Conservation (phyloP, 768 basidiomycete genomes). For the Collybia mongolica region DNA sequence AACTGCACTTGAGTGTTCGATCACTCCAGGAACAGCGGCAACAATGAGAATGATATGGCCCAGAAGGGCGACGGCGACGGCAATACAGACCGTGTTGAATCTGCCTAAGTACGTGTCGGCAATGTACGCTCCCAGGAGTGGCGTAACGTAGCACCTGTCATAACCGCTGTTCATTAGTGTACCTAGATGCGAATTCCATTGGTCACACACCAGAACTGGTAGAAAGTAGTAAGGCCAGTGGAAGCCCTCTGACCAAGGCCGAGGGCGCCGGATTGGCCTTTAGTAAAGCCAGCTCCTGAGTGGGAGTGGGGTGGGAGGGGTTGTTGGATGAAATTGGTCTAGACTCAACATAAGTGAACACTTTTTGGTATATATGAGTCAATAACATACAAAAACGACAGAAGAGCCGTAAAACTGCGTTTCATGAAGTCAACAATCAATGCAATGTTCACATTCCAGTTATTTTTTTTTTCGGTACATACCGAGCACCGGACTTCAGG, state of each 20-base stretch:
- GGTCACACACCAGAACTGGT: constrained; percentile 58
- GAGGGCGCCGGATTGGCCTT: constrained; percentile 67
- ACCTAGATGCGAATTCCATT: not conserved
- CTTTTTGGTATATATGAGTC: not conserved
- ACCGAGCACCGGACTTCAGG: too few relatives aligned
- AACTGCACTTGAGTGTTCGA: constrained; percentile 48
- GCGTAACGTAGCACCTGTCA: constrained; percentile 61
- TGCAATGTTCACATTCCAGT: too few relatives aligned
- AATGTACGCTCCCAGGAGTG: constrained; percentile 68
- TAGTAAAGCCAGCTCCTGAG: constrained; percentile 57
- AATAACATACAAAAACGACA: constrained; percentile 46
- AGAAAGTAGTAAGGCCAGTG: constrained; percentile 71
- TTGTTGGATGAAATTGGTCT: constrained; percentile 79
- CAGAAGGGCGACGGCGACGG: constrained; percentile 55
- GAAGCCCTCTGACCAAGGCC: constrained; percentile 67
- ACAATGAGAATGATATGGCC: constrained; percentile 68
- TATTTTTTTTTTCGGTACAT: too few relatives aligned
- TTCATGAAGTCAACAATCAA: not conserved
- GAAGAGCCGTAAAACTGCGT: constrained; percentile 41
- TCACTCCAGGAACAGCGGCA: constrained; percentile 65
- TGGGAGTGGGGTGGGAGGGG: constrained; percentile 61
- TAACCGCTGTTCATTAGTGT: not conserved
- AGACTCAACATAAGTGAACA: not conserved
- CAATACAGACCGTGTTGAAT: constrained; percentile 69
- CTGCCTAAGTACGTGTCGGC: constrained; percentile 74